Conservation (phyloP, 1,284 basidiomycete species). For the Moniliophthora roreri region DNA sequence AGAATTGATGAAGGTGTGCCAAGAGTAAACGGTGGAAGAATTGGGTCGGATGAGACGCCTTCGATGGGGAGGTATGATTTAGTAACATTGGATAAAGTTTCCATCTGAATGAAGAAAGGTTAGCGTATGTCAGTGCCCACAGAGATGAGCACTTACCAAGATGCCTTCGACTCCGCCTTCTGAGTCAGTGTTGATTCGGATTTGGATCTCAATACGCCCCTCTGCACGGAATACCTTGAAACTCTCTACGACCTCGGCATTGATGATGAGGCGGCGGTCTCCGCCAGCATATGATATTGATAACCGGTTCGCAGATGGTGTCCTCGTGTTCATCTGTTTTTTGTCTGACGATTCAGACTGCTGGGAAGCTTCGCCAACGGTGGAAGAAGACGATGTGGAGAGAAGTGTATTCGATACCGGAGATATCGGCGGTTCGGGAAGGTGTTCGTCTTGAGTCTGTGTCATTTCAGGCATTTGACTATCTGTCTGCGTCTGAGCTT, state of each 20-base stretch:
- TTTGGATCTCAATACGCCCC: slow-evolving; percentile 81
- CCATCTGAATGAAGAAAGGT: slow-evolving; percentile 50
- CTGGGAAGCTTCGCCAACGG: slow-evolving; percentile 28
- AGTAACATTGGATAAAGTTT: slow-evolving; percentile 70
- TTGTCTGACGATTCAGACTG: slow-evolving; percentile 1
- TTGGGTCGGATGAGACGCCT: slow-evolving; percentile 46
- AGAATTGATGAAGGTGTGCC: slow-evolving; percentile 51
- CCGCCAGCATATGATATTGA: slow-evolving; percentile 93
- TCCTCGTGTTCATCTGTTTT: slow-evolving; percentile 19
- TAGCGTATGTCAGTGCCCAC: background rate
- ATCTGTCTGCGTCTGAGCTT: slow-evolving; percentile 13
- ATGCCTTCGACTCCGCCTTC: slow-evolving; percentile 68
- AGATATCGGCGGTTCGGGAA: slow-evolving; percentile 56
- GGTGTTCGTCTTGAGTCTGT: slow-evolving; percentile 34
- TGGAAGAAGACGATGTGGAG: slow-evolving; percentile 49
- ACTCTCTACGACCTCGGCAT: slow-evolving; percentile 83
- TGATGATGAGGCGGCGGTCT: slow-evolving; percentile 82
- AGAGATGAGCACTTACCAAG: slow-evolving; percentile 48
- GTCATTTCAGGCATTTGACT: slow-evolving; percentile 10
- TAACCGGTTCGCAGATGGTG: slow-evolving; percentile 78
- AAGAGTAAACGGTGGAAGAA: slow-evolving; percentile 69
- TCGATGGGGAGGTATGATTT: slow-evolving; percentile 65
- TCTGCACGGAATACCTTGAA: slow-evolving; percentile 82
- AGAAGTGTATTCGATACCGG: slow-evolving; percentile 51
- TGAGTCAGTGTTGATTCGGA: slow-evolving; percentile 58